Evolutionary conservation across 495 filamentous ascomycete genomes (phyloP).

Genomic region (Aspergillus bridgeri): DNA sequence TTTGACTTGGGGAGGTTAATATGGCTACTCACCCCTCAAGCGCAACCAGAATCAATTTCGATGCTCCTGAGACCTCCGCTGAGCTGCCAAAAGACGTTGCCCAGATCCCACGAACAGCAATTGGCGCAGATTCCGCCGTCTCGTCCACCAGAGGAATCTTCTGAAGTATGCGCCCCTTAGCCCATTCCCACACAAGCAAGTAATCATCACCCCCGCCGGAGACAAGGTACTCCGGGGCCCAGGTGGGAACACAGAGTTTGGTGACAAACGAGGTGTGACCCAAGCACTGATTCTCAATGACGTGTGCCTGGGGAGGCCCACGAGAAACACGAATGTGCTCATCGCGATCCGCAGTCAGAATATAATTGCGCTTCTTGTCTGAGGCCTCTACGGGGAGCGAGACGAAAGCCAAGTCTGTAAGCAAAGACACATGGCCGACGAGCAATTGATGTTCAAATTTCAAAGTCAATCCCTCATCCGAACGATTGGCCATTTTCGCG

Average conservation of each 20-base stretch:
- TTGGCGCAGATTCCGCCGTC: conserved; percentile 18
- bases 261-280: conserved; percentile 82
- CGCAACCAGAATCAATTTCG: conserved; percentile 51
- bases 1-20: neutral
- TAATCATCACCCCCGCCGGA: conserved; percentile 84
- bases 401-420: conserved; percentile 67
- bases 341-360: conserved; percentile 88
- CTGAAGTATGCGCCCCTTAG: conserved; percentile 46
- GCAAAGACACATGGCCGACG: conserved; percentile 90
- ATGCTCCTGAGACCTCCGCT: conserved; percentile 4
- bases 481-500: conserved; percentile 33
- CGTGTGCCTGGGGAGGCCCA: conserved; percentile 73
- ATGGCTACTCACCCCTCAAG: conserved; percentile 60
- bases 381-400: conserved; percentile 24
- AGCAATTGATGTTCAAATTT: conserved; percentile 70
- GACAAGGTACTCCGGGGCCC: conserved; percentile 57
- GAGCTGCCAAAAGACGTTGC: conserved; percentile 18
- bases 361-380: conserved; percentile 54
- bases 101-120: conserved; percentile 40
- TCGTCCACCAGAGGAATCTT: conserved; percentile 37
- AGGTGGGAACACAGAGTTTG: conserved; percentile 61
- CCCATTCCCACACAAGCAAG: conserved; percentile 83
- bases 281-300: conserved; percentile 86
- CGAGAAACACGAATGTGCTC: conserved; percentile 95
- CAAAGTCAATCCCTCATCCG: conserved; percentile 40